phyloP scores from a whole-genome alignment of 106 monocot species.

The Apostasia shenzhenica region DNA sequence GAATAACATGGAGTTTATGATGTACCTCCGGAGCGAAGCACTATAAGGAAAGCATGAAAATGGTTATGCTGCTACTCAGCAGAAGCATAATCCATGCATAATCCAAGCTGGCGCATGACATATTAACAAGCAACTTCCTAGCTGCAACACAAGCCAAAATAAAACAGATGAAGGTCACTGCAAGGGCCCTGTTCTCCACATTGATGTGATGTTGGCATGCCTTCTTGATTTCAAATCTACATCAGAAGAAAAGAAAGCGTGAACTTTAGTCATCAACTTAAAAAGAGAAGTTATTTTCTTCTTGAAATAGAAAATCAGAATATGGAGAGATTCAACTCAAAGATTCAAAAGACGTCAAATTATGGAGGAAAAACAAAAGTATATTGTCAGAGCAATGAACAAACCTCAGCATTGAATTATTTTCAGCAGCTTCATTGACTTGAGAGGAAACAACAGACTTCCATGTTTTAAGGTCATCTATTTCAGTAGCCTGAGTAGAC shows the following conservation, averaged over 20 bases:
- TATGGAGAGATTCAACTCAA: no score
- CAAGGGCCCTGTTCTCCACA: slow-evolving; percentile 49
- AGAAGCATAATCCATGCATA: no score
- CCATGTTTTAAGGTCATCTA: slow-evolving; percentile 43
- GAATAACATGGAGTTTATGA: no score
- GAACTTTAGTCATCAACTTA: no score
- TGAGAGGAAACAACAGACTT: slow-evolving; percentile 32
- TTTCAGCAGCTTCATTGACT: slow-evolving; percentile 26
- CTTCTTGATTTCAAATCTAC: slow-evolving; percentile 44
- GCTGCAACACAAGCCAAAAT: slow-evolving; percentile 49
- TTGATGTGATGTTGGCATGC: slow-evolving; percentile 28
- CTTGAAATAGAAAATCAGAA: no score
- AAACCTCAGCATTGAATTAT: slow-evolving; percentile 53
- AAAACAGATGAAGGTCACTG: slow-evolving; percentile 60
- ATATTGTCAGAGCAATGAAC: slow-evolving; percentile 2
- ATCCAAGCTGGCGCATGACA: background rate
- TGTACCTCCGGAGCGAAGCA: no score
- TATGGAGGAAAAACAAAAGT: no score
- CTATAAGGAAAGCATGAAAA: no score
- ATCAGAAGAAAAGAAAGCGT: background rate
- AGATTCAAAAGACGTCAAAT: no score
- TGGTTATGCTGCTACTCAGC: no score
- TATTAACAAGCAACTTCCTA: slow-evolving; percentile 26
- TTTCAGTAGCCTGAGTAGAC: slow-evolving; percentile 34
- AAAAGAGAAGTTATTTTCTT: no score